Evolutionary conservation across 441 rosid genomes (phyloP).

Genomic region (Jatropha multifida): DNA sequence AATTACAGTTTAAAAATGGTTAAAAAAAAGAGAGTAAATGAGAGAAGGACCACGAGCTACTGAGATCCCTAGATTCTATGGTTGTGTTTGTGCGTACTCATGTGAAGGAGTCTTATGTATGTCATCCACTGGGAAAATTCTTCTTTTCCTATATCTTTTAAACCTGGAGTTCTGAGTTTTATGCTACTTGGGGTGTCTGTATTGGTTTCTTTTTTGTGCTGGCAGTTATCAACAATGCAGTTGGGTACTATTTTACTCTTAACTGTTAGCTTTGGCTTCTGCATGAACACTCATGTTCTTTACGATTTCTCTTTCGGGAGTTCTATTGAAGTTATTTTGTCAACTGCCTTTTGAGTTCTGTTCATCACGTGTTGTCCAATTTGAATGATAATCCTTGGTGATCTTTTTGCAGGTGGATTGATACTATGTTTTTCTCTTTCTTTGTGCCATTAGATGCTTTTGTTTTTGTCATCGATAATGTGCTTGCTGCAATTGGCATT

Average conservation of each 20-base stretch:
- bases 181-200: neutral
- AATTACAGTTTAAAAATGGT: too few relatives aligned
- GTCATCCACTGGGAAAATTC: neutral
- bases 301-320: too few relatives aligned
- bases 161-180: neutral
- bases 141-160: neutral
- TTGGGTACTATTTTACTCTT: neutral
- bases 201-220: neutral
- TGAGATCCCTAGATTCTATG: neutral
- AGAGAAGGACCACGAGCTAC: neutral
- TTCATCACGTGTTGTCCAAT: neutral
- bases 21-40: too few relatives aligned
- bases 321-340: neutral
- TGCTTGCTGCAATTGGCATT: neutral
- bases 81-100: neutral
- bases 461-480: neutral
- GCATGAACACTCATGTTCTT: neutral
- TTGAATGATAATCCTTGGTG: neutral
- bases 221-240: neutral
- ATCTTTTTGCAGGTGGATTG: neutral
- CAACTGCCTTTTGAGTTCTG: neutral
- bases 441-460: neutral
- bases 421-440: neutral
- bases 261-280: too few relatives aligned
- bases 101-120: neutral